Percentiles rank a stretch among this genome's conserved stretches.
phyloP scores from a whole-genome alignment of 2,329 filamentous ascomycete genomes.

The Fusarium solani-melongenae region DNA sequence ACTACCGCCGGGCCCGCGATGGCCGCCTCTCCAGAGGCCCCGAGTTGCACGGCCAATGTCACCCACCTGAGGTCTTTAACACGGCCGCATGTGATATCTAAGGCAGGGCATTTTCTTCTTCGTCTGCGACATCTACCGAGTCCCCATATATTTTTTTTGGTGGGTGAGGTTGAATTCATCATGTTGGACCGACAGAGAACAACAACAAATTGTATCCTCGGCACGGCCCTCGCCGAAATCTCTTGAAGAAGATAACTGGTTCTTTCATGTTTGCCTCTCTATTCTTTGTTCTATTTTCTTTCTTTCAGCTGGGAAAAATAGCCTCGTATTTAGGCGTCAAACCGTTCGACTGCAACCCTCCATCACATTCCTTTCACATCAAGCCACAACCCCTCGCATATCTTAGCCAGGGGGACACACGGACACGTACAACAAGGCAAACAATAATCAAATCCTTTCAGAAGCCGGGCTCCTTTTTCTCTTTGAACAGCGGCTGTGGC shows the following conservation, averaged over 20 bases:
- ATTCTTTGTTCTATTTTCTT: neutral
- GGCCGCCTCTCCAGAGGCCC: neutral
- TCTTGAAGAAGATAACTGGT: neutral
- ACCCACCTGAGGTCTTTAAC: neutral
- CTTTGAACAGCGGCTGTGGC: constrained; percentile 14
- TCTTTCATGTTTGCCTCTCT: neutral
- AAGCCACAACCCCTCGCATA: neutral
- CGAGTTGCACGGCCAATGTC: neutral
- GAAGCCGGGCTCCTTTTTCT: neutral
- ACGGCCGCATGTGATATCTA: neutral
- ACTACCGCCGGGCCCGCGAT: constrained; percentile 26
- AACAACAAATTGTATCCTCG: neutral
- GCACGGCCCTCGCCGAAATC: neutral
- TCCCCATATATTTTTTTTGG: neutral
- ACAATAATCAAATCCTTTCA: neutral
- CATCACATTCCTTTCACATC: constrained; percentile 3
- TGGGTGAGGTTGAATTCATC: neutral
- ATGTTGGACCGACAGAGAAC: neutral
- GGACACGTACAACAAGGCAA: neutral
- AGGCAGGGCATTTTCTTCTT: neutral
- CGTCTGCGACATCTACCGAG: neutral
- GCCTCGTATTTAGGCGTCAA: neutral
- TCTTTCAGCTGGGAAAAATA: neutral
- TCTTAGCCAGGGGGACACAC: neutral
- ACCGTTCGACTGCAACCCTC: neutral